These are phyloP conservation scores for Ophiostoma sp. DNA, from an alignment of 2,329 filamentous ascomycete species.

Conservation along the genomic window DNA sequence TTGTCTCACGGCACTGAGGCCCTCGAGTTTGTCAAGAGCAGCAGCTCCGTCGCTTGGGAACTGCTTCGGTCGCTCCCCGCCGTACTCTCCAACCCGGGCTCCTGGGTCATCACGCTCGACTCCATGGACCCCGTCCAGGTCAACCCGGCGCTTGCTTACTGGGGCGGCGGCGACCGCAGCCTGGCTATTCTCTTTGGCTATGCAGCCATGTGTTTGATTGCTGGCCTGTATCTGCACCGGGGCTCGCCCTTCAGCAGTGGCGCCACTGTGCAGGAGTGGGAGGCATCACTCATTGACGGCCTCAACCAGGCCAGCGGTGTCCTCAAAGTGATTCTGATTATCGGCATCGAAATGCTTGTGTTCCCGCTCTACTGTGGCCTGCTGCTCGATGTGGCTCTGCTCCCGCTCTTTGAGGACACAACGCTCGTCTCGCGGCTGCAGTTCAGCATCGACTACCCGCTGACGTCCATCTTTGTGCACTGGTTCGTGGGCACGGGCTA, in stretches of 20 bases:
- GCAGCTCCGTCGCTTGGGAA: conserved; percentile 31
- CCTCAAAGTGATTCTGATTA: conserved; percentile 96
- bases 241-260: conserved; percentile 66
- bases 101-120: conserved; percentile 61
- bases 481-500: conserved; percentile 99
- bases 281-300: conserved; percentile 76
- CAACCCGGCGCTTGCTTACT: conserved; percentile 63
- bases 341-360: conserved; percentile 97
- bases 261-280: conserved; percentile 61
- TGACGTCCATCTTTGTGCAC: conserved; percentile 93
- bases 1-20: conserved; percentile 31
- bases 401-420: conserved; percentile 83
- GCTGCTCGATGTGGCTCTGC: conserved; percentile 80
- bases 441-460: conserved; percentile 76
- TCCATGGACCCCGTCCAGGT: conserved; percentile 43
- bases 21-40: conserved; percentile 31
- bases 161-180: conserved; percentile 64
- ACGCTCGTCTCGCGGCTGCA: conserved; percentile 73
- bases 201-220: conserved; percentile 68
- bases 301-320: conserved; percentile 94
- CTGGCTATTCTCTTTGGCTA: conserved; percentile 82
- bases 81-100: conserved; percentile 48
- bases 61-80: conserved; percentile 39
- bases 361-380: conserved; percentile 96
- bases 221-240: conserved; percentile 75